A percentile compares a stretch with the other conserved stretches of the same genome.
These are phyloP conservation scores for Diversispora eburnea DNA, from an alignment of 192 early-diverging fungal genomes.

Conservation along the genomic window DNA sequence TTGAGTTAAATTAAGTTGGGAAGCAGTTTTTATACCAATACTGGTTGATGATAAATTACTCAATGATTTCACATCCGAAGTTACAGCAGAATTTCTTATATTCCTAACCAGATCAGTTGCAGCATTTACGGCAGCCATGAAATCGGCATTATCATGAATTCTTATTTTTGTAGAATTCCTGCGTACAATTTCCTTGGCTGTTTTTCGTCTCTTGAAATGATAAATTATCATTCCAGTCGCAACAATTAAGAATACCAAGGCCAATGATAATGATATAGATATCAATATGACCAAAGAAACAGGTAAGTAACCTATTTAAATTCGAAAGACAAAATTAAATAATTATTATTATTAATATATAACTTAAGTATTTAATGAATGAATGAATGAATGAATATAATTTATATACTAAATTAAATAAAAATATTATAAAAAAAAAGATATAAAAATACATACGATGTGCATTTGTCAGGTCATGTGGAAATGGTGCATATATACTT, in stretches of 20 bases:
- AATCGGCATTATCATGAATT: background rate
- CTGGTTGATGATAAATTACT: background rate
- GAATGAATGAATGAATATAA: background rate
- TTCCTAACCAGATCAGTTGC: background rate
- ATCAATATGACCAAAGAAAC: constrained; percentile 65
- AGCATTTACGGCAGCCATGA: constrained; percentile 3
- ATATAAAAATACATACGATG: constrained; percentile 26
- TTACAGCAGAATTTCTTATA: background rate
- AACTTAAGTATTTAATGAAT: no score
- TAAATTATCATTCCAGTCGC: constrained; percentile 53
- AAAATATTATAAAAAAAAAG: background rate
- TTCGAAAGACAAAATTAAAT: background rate
- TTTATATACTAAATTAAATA: background rate
- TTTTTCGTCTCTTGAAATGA: constrained; percentile 26
- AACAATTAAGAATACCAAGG: constrained; percentile 61
- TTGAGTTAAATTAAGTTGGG: background rate
- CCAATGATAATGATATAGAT: constrained; percentile 64
- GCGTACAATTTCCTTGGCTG: background rate
- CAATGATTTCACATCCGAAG: constrained; percentile 17
- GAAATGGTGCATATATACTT: constrained; percentile 25
- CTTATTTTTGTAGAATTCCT: background rate
- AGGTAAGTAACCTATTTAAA: constrained; percentile 34
- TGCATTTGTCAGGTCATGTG: constrained; percentile 10
- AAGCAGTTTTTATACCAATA: background rate
- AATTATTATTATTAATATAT: no score